These are phyloP conservation scores for Dactylellina cionopaga DNA, from an alignment of 2,329 filamentous ascomycete genomes.

Conservation along the genomic window DNA sequence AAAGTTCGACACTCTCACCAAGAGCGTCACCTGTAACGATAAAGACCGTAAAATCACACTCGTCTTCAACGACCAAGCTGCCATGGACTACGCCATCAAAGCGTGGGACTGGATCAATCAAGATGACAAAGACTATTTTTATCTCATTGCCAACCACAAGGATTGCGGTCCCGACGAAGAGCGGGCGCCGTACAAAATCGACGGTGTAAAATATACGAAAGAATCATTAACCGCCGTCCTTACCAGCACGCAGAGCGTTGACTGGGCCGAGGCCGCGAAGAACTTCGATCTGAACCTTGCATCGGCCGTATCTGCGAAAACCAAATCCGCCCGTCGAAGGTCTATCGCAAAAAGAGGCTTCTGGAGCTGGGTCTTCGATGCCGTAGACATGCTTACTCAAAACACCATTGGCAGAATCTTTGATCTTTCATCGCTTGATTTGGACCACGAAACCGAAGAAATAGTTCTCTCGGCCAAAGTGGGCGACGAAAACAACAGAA, in stretches of 20 bases:
- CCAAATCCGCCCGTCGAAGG: too few relatives aligned
- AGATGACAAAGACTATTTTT: constrained; percentile 56
- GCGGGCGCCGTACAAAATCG: constrained; percentile 56
- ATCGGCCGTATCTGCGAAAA: too few relatives aligned
- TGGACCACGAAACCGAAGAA: too few relatives aligned
- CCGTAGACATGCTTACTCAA: too few relatives aligned
- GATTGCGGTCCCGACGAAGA: too few relatives aligned
- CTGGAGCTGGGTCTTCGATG: too few relatives aligned
- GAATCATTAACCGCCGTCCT: constrained; percentile 15
- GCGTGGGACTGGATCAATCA: constrained; percentile 58
- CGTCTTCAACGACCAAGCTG: constrained; percentile 57
- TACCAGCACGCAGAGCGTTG: neutral
- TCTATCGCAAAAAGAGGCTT: too few relatives aligned
- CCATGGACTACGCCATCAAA: constrained; percentile 57
- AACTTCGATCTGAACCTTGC: constrained; percentile 33
- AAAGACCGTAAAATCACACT: constrained; percentile 54
- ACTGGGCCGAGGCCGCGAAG: constrained; percentile 10
- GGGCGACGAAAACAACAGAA: too few relatives aligned
- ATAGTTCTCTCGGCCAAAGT: too few relatives aligned
- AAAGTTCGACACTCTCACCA: constrained; percentile 57
- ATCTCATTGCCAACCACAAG: constrained; percentile 59
- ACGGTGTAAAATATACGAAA: constrained; percentile 17
- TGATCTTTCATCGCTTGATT: too few relatives aligned
- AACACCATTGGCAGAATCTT: too few relatives aligned
- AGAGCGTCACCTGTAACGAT: constrained; percentile 56